Percentiles rank a stretch among this genome's conserved stretches.
Evolutionary conservation across 2,329 filamentous ascomycete genomes (phyloP).

Genomic region (Neofusicoccum kwambonambiense): DNA sequence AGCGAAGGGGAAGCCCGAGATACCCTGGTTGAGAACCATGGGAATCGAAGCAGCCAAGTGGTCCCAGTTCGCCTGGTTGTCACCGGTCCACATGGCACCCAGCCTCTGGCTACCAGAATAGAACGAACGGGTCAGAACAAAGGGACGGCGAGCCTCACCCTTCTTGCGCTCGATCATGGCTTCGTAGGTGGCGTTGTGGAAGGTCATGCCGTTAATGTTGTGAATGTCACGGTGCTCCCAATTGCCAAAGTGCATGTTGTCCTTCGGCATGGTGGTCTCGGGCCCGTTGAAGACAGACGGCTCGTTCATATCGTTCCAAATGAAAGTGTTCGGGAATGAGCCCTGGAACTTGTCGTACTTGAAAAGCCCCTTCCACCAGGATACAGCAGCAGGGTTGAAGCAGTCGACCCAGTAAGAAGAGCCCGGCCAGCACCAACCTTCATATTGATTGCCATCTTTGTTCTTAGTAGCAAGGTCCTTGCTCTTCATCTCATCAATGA

Average conservation of each 20-base stretch:
- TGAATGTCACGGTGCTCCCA: slow-evolving; percentile 98
- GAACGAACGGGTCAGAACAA: slow-evolving; percentile 89
- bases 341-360: slow-evolving; percentile 86
- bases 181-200: slow-evolving; percentile 90
- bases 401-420: slow-evolving; percentile 95
- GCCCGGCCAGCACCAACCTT: slow-evolving; percentile 98
- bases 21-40: slow-evolving; percentile 90
- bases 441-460: slow-evolving; percentile 85
- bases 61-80: slow-evolving; percentile 91
- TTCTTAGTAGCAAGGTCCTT: slow-evolving; percentile 83
- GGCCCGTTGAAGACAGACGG: slow-evolving; percentile 98
- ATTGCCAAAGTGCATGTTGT: slow-evolving; percentile 84
- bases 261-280: slow-evolving; percentile 97
- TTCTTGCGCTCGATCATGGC: slow-evolving; percentile 82
- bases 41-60: slow-evolving; percentile 87
- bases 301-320: slow-evolving; percentile 99
- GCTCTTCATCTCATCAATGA: slow-evolving; percentile 78
- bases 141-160: slow-evolving; percentile 80
- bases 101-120: slow-evolving; percentile 86
- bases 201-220: slow-evolving; percentile 92
- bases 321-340: slow-evolving; percentile 79
- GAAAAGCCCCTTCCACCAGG: slow-evolving; percentile 91
- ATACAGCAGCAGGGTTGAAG: slow-evolving; percentile 86
- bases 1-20: slow-evolving; percentile 89
- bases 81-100: slow-evolving; percentile 97